Base-by-base conservation (phyloP, 371 early-diverging fungal genomes). In the Syncephalastrum racemosum region DNA sequence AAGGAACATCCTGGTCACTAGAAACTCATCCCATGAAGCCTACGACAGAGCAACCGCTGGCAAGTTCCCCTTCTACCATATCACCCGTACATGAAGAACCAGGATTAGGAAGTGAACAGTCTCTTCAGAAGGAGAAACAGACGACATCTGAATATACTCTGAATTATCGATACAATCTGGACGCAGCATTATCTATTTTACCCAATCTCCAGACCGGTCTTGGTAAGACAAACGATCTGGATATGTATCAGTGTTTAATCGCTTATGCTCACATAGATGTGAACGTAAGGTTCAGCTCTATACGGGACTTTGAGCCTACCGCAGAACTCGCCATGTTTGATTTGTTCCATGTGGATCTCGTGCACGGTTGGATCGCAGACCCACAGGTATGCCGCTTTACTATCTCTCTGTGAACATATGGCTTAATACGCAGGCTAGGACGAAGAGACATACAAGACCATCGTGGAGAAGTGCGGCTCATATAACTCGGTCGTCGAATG, bases 341-440 rank as follows among this genome's bases (percentile, higher is more conserved):
- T 55, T 69, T 90, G 10, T 94, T 95, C 57, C 67, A 79, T 24
- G 88, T 93, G 1, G 83, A 84, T 40, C 71, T 94, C 14, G 90
- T 92, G 18, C 96, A 95, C 70, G 97, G 97, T 13, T 97, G 96
- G 96, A 73, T 89, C 12, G 89, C 83, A 18, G 91, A 91, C 59
- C 89, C 91, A 2, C 82, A 84, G 58, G 83, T 69, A 62, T 48
- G 42, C 4, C 20, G 55, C 36, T 51, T 49, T 7, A 53, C 2
- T 4, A n/a, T 22, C 15, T 15, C 15, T 43, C 7, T 31, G 15
- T 7, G 18, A 6, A 31, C 36, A 2, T 16, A 10, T 7, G 20
- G 18, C 18, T 19, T 16, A 18, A 56, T 40, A 19, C 46, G 24
- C 13, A 46, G 46, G 10, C 1, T 55, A 73, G 46, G 86, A 91